Percentiles rank a stretch among this genome's conserved stretches.
Conservation (phyloP, 257 asterid genomes). For the Eucommia ulmoides region DNA sequence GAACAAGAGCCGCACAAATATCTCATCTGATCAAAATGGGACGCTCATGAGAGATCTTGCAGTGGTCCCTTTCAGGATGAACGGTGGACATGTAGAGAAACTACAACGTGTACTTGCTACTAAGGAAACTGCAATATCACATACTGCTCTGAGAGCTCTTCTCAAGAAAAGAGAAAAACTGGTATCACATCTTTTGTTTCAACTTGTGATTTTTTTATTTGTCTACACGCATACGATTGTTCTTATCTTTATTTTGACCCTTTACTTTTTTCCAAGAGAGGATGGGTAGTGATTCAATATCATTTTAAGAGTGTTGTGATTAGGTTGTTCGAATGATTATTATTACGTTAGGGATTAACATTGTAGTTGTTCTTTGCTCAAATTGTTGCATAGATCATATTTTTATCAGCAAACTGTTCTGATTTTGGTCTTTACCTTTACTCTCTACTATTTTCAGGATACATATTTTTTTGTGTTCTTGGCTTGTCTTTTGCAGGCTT, state of each 20-base stretch:
- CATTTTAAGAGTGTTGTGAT: too few species aligned
- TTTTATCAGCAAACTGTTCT: neutral
- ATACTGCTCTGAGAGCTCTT: conserved; percentile 37
- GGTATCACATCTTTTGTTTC: conserved; percentile 22
- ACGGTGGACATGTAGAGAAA: conserved; percentile 4
- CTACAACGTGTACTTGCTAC: conserved; percentile 12
- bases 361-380: neutral
- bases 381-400: neutral
- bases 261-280: neutral
- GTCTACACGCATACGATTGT: neutral
- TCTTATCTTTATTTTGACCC: neutral
- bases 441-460: neutral
- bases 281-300: neutral
- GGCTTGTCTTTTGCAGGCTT: conserved; percentile 6
- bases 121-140: conserved; percentile 15
- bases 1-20: conserved; percentile 5
- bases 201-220: neutral
- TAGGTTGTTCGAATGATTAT: neutral
- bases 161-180: conserved; percentile 23
- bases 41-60: conserved; percentile 12
- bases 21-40: conserved; percentile 12
- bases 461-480: neutral
- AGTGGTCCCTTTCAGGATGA: conserved; percentile 8
- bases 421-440: neutral
- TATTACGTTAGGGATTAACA: neutral